Conservation (phyloP, 2,329 filamentous ascomycete genomes). For the Rutstroemia sp. region DNA sequence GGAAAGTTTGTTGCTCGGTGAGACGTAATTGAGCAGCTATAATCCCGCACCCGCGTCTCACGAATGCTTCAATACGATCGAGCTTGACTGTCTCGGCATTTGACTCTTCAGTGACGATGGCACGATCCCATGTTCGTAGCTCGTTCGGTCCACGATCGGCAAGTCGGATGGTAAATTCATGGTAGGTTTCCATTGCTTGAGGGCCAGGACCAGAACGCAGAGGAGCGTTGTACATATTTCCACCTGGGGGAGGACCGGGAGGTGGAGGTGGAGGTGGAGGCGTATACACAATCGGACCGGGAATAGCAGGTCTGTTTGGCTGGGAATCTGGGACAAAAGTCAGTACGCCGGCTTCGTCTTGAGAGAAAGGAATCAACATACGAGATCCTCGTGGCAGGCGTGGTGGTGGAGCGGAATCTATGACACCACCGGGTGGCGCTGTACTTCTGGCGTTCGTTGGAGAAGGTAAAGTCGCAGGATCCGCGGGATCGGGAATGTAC, state of each 20-base stretch:
- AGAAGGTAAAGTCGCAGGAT: not conserved
- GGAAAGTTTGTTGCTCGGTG: conserved; percentile 16
- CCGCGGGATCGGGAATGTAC: not conserved
- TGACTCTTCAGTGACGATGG: conserved; percentile 14
- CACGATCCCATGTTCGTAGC: conserved; percentile 10
- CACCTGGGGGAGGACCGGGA: not conserved
- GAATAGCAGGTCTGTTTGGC: not conserved
- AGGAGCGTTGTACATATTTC: not conserved
- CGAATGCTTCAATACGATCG: conserved; percentile 12
- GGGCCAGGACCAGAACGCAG: not conserved
- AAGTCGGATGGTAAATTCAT: conserved; percentile 17
- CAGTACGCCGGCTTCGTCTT: not conserved
- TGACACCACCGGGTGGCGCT: not conserved
- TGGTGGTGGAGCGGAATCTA: not conserved
- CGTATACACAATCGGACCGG: not conserved
- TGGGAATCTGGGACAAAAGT: not conserved
- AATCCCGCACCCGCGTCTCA: conserved; percentile 7
- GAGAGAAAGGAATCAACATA: too few species aligned
- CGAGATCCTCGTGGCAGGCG: too few species aligned
- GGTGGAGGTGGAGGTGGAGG: not conserved
- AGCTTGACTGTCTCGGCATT: conserved; percentile 1
- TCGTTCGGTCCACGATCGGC: not conserved
- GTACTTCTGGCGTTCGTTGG: not conserved
- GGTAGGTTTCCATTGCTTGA: conserved; percentile 16
- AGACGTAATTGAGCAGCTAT: conserved; percentile 17